A percentile compares a stretch with the other conserved stretches of the same genome.
Conservation (phyloP, 2,329 filamentous ascomycete genomes). For the Scedosporium aurantiacum region DNA sequence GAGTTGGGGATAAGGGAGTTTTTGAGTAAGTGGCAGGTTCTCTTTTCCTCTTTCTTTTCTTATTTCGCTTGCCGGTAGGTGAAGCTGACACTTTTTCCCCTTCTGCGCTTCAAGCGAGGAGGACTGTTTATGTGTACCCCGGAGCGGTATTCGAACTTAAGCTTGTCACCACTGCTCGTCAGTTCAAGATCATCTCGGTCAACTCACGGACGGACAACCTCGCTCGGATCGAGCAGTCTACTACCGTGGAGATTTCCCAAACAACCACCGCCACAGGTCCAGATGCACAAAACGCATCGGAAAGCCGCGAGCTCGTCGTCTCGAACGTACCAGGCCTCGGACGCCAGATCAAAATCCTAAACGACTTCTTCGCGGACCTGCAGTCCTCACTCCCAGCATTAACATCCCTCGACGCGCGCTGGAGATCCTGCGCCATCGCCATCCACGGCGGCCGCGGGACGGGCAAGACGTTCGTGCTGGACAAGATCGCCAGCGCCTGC, state of each 20-base stretch:
- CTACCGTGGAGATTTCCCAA: conserved; percentile 17
- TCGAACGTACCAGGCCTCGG: conserved; percentile 57
- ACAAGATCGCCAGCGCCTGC: conserved; percentile 51
- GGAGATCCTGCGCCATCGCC: conserved; percentile 47
- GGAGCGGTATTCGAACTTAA: conserved; percentile 61
- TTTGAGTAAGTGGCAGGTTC: conserved; percentile 17
- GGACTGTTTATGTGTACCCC: conserved; percentile 56
- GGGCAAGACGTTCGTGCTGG: conserved; percentile 68
- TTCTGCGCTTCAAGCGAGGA: conserved; percentile 23
- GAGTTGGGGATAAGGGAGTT: conserved; percentile 21
- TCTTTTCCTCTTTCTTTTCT: neutral
- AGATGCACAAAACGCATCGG: conserved; percentile 8
- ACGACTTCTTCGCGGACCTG: conserved; percentile 42
- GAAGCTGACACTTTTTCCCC: neutral
- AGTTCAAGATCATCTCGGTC: conserved; percentile 48
- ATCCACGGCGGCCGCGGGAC: conserved; percentile 76
- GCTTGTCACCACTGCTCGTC: conserved; percentile 14
- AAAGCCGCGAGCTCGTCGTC: conserved; percentile 28
- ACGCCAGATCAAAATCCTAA: conserved; percentile 52
- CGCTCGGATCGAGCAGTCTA: conserved; percentile 29
- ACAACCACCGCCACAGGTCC: neutral
- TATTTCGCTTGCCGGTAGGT: neutral
- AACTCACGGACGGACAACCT: conserved; percentile 33
- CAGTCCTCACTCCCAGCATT: neutral
- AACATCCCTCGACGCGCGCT: neutral